Conservation (phyloP, 192 early-diverging fungal genomes). For the Coemansia sp. region DNA sequence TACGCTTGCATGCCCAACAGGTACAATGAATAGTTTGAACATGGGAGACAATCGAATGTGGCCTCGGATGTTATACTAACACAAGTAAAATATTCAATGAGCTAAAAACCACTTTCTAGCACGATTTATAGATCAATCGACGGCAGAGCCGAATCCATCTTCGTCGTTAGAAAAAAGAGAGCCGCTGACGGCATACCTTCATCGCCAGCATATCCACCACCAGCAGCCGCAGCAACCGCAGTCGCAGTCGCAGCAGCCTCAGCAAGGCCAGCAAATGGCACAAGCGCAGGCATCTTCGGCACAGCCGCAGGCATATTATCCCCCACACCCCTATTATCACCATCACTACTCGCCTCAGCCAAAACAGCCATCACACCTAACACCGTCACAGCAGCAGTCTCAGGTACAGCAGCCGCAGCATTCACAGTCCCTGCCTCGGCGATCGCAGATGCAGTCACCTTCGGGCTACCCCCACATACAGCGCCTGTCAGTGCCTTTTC, state of each 20-base stretch:
- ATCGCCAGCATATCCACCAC: conserved; percentile 20
- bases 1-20: not conserved
- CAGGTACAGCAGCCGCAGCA: conserved; percentile 10
- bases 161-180: conserved; percentile 30
- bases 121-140: conserved; percentile 19
- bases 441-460: not conserved
- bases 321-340: conserved; percentile 11
- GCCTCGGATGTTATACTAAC: no score
- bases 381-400: conserved; percentile 2
- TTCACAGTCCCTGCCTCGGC: not conserved
- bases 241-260: conserved; percentile 6
- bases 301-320: conserved; percentile 6
- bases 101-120: not conserved
- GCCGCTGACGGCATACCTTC: conserved; percentile 37
- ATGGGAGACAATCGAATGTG: not conserved
- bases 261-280: conserved; percentile 8
- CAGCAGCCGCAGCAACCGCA: conserved; percentile 6
- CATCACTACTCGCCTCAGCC: conserved; percentile 15
- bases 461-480: conserved; percentile 1
- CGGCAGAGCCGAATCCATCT: conserved; percentile 27
- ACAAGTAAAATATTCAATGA: no score
- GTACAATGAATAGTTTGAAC: not conserved
- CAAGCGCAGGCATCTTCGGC: not conserved
- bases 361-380: conserved; percentile 4
- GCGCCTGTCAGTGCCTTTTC: conserved; percentile 17